phyloP scores from a whole-genome alignment of 768 basidiomycete genomes.

The Leucosporidium creatinivorum region DNA sequence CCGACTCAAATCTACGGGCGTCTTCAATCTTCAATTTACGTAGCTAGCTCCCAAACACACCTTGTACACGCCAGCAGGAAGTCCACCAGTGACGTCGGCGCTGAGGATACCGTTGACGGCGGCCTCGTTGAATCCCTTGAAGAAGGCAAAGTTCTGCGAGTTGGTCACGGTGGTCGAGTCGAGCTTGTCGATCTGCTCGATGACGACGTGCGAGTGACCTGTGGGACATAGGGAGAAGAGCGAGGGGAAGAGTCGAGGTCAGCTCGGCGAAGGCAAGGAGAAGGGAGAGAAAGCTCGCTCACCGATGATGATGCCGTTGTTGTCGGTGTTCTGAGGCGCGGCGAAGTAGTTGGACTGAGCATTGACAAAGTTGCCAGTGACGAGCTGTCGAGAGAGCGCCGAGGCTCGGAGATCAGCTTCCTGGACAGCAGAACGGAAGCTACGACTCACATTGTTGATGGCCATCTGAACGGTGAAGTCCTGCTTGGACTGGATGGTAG shows the following conservation, averaged over 20 bases:
- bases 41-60: too few relatives aligned
- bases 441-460: constrained; percentile 40
- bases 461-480: constrained; percentile 52
- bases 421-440: too few relatives aligned
- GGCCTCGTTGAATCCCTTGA: constrained; percentile 50
- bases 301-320: constrained; percentile 51
- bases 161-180: constrained; percentile 50
- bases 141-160: constrained; percentile 54
- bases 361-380: constrained; percentile 54
- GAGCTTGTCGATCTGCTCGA: constrained; percentile 48
- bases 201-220: constrained; percentile 53
- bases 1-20: too few relatives aligned
- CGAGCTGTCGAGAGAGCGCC: neutral
- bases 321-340: constrained; percentile 54
- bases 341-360: constrained; percentile 40
- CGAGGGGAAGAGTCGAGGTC: neutral
- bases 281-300: constrained; percentile 3
- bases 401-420: neutral
- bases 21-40: too few relatives aligned
- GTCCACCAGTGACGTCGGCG: constrained; percentile 51
- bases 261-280: neutral
- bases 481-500: constrained; percentile 47
- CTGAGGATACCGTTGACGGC: constrained; percentile 49
- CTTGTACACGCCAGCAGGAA: constrained; percentile 56
- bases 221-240: neutral